These are phyloP conservation scores for Cerioporus squamosus DNA, from an alignment of 1,284 basidiomycete genomes.

Conservation along the genomic window DNA sequence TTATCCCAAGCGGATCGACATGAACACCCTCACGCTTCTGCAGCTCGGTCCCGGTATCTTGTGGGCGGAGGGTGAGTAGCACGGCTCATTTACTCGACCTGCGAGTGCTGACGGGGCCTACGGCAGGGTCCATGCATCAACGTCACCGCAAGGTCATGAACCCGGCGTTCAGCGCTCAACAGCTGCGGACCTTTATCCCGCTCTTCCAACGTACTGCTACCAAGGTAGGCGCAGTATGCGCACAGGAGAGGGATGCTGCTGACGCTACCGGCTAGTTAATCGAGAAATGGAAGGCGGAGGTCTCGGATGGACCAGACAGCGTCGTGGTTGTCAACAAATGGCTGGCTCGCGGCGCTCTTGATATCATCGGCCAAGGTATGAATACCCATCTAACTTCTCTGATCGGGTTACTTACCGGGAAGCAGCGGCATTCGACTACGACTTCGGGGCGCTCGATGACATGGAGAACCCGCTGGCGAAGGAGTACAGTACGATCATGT, in stretches of 20 bases:
- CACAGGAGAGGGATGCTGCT: no score
- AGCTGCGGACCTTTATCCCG: conserved; percentile 48
- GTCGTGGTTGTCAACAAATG: conserved; percentile 20
- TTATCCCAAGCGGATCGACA: conserved; percentile 25
- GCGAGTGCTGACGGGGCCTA: background rate
- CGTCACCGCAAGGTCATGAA: conserved; percentile 43
- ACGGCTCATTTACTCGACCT: background rate
- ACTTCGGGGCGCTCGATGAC: conserved; percentile 34
- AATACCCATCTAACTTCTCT: no score
- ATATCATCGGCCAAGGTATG: conserved; percentile 36
- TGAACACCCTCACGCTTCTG: conserved; percentile 13
- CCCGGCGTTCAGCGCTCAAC: conserved; percentile 44
- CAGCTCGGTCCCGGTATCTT: conserved; percentile 24
- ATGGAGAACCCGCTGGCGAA: conserved; percentile 27
- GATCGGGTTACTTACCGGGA: no score
- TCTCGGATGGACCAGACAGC: background rate
- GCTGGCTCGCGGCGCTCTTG: conserved; percentile 35
- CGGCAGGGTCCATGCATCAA: conserved; percentile 42
- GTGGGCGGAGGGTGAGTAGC: conserved; percentile 16
- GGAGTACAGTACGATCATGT: conserved; percentile 37
- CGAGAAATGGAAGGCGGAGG: background rate
- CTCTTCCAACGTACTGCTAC: conserved; percentile 46
- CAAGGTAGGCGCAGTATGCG: conserved; percentile 35
- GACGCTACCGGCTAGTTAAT: background rate
- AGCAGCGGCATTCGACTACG: conserved; percentile 35